Evolutionary conservation across 2,329 filamentous ascomycete species (phyloP), one percentile per base, ranked within the genome.

Genomic region (Aquanectria penicillioides): DNA sequence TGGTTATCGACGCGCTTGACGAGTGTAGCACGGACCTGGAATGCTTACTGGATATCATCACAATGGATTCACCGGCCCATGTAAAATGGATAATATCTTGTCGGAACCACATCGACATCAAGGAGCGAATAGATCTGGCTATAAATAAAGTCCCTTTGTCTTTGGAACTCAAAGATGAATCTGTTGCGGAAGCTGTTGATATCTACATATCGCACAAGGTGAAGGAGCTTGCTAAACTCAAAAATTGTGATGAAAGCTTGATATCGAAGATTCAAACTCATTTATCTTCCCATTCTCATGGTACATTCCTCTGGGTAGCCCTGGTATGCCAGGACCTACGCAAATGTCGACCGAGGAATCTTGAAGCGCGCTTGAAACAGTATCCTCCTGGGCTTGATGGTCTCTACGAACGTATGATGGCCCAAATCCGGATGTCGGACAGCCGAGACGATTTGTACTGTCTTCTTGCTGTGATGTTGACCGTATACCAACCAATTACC

Each of bases 351-450:
- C 26, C 28, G 11, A 13, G 18, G 7, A 6, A 23, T 20, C 8
- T 34, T 6, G n/a, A 26, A 15, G 10, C n/a, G 18, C n/a, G 9
- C 15, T 18, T 43, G 18, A 13, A 47, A 10, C 8, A 41, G 20
- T 26, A 28, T 13, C 47, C 47, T 3, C 10, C 6, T 2, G 34
- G 47, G 8, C 34, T 82, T 2, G 22, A 75, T n/a, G 7, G 57
- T 3, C 57, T 81, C 0, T 82, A 82, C 52, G 3, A 59, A 5
- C 69, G 69, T 6, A 82, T 81, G 77, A 67, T 80, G 26, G 25
- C 60, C 0, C 66, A 73, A 11, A 74, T 81, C 9, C 20, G 46
- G 3, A 8, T 49, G 2, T 72, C 65, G 2, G 59, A 73, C 0
- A 60, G 76, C 46, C 57, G 68, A 3, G 50, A 73, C 0, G 36